Evolutionary conservation across 2,329 filamentous ascomycete genomes (phyloP).

Genomic region (Colletotrichum sp.): DNA sequence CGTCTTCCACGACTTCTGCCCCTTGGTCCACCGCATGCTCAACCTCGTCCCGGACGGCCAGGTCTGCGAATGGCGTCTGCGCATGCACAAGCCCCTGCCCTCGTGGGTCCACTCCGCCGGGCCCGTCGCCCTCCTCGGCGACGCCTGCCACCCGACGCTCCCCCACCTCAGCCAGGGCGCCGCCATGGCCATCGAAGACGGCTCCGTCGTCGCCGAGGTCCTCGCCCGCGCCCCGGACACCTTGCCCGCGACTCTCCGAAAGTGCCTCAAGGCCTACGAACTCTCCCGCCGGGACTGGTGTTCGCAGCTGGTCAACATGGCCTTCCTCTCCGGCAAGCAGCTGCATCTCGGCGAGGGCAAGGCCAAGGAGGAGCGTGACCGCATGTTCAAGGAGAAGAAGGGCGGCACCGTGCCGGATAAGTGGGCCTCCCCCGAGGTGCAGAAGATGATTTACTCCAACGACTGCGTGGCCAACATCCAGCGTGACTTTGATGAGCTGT

Average conservation of each 20-base stretch:
- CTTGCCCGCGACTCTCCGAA: slow-evolving; percentile 45
- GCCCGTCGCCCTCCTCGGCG: slow-evolving; percentile 62
- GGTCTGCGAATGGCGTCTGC: slow-evolving; percentile 70
- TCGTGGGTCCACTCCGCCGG: slow-evolving; percentile 59
- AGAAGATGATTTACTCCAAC: slow-evolving; percentile 69
- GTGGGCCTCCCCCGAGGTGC: slow-evolving; percentile 74
- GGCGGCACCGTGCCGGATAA: slow-evolving; percentile 66
- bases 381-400: slow-evolving; percentile 57
- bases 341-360: slow-evolving; percentile 64
- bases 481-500: slow-evolving; percentile 57
- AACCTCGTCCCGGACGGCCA: slow-evolving; percentile 65
- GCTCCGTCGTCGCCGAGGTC: slow-evolving; percentile 62
- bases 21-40: slow-evolving; percentile 62
- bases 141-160: slow-evolving; percentile 71
- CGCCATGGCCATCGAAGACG: slow-evolving; percentile 73
- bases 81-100: slow-evolving; percentile 60
- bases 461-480: slow-evolving; percentile 63
- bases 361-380: slow-evolving; percentile 64
- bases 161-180: slow-evolving; percentile 72
- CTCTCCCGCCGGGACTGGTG: slow-evolving; percentile 61
- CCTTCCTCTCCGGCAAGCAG: slow-evolving; percentile 55
- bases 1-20: slow-evolving; percentile 68
- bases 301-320: slow-evolving; percentile 57
- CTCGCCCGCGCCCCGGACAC: slow-evolving; percentile 44
- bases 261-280: slow-evolving; percentile 60